phyloP scores from a whole-genome alignment of 2,329 filamentous ascomycete genomes.

The Ceratocystis albifundus region DNA sequence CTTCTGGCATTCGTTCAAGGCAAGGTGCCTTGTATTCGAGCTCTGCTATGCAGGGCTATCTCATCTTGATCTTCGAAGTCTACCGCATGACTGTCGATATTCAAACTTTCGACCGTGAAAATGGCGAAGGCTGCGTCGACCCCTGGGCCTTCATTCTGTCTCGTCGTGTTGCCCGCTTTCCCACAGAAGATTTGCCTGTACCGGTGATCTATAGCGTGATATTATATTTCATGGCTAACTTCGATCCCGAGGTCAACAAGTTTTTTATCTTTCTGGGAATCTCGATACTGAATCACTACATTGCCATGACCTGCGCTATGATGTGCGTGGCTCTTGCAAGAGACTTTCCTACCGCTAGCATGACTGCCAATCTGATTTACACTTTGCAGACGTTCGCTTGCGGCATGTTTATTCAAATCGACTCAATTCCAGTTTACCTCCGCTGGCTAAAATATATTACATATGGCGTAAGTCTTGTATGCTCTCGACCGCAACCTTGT shows the following conservation, averaged over 20 bases:
- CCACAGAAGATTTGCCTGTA: conserved; percentile 61
- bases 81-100: conserved; percentile 67
- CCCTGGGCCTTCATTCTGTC: conserved; percentile 60
- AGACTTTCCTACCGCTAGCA: conserved; percentile 56
- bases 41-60: conserved; percentile 60
- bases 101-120: conserved; percentile 62
- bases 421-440: conserved; percentile 65
- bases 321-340: conserved; percentile 54
- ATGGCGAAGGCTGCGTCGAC: conserved; percentile 59
- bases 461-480: conserved; percentile 39
- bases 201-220: conserved; percentile 59
- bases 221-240: conserved; percentile 69
- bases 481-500: background rate
- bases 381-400: conserved; percentile 65
- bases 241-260: conserved; percentile 48
- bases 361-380: conserved; percentile 61
- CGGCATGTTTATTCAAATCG: conserved; percentile 63
- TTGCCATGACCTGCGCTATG: conserved; percentile 59
- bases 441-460: conserved; percentile 62
- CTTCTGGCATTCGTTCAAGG: conserved; percentile 60
- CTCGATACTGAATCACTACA: conserved; percentile 58
- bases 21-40: conserved; percentile 63
- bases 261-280: conserved; percentile 65
- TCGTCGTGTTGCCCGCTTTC: conserved; percentile 53
- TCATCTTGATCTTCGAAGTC: conserved; percentile 64